Percentiles rank a stretch among this genome's conserved stretches.
Conservation (phyloP, 176 grass and related monocot genomes). For the Microstegium vimineum region DNA sequence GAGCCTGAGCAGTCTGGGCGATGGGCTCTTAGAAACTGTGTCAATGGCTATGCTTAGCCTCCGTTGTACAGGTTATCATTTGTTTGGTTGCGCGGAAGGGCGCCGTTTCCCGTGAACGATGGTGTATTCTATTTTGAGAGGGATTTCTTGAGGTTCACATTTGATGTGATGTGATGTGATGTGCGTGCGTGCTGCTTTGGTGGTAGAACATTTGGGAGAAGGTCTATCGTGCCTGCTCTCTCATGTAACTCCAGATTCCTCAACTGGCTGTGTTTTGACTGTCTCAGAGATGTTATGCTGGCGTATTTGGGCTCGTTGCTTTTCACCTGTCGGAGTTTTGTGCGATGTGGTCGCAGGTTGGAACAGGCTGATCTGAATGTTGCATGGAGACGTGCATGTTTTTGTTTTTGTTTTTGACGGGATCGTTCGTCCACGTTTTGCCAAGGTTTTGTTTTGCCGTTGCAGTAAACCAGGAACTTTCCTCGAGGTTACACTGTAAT, state of each 20-base stretch:
- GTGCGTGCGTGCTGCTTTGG: neutral
- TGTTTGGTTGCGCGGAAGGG: neutral
- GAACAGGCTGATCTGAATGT: neutral
- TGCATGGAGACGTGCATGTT: neutral
- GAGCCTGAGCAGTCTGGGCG: neutral
- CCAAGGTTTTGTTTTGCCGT: neutral
- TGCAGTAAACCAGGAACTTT: neutral
- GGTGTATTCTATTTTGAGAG: conserved; percentile 3
- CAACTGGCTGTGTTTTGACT: neutral
- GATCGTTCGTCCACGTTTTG: neutral
- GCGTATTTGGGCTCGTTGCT: neutral
- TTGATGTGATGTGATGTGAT: neutral
- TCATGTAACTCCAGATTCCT: neutral
- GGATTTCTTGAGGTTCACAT: neutral
- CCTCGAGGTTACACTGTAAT: neutral
- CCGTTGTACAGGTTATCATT: conserved; percentile 24
- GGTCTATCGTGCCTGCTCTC: neutral
- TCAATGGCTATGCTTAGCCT: neutral
- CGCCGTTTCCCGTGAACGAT: neutral
- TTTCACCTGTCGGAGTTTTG: neutral
- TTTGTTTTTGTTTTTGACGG: neutral
- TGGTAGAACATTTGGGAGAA: neutral
- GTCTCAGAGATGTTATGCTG: neutral
- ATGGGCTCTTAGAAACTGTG: neutral
- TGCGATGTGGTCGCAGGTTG: neutral